Base-by-base conservation (phyloP, 768 basidiomycete species). In the Asterophora lycoperdoides region DNA sequence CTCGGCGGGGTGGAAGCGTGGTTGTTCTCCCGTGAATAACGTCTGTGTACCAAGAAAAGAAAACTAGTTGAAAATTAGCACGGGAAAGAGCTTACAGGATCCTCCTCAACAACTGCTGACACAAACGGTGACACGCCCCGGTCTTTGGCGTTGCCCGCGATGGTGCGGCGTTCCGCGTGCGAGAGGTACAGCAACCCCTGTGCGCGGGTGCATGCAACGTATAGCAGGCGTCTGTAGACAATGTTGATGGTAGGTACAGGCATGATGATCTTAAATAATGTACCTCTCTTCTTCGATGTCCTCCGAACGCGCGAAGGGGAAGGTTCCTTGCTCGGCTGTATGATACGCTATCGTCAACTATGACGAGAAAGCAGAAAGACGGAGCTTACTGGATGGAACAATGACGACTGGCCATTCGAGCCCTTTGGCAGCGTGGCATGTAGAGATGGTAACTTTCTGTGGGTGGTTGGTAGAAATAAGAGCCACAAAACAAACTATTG, bases 331-430 rank as follows among this genome's bases (percentile, higher is more conserved):
- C 59, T 91, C 90, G 3, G 83, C 88, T 88, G 23, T 23, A 23
- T 6, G 23, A 23, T 23, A 23, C 6, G 48, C 17, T 42, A 46
- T 35, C 11, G 46, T n/a, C 18, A 37, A 30, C 52, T 23, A 44
- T 14, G 14, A 34, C 26, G 33, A 49, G 44, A 57, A 7, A 1
- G 14, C 33, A 43, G 14, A 39, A 15, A 18, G 33, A 38, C 30
- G 14, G 36, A 29, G 11, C 32, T 52, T 59, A 84, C 84, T 81
- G 11, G 84, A 79, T 18, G 86, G 86, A 15, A 89, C 70, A 53
- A 93, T 83, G 0, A 93, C 89, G 1, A 93, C 86, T 1, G 92
- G 90, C 90, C 91, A 95, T 64, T 95, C 92, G 7, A 93, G 69
- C 0, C 92, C 91, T 63, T 95, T 95, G 0, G 91, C 90, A 29